A percentile compares a stretch with the other conserved stretches of the same genome.
These are phyloP conservation scores for Skeletonema tropicum DNA, from an alignment of 108 stramenopile species.

Conservation along the genomic window DNA sequence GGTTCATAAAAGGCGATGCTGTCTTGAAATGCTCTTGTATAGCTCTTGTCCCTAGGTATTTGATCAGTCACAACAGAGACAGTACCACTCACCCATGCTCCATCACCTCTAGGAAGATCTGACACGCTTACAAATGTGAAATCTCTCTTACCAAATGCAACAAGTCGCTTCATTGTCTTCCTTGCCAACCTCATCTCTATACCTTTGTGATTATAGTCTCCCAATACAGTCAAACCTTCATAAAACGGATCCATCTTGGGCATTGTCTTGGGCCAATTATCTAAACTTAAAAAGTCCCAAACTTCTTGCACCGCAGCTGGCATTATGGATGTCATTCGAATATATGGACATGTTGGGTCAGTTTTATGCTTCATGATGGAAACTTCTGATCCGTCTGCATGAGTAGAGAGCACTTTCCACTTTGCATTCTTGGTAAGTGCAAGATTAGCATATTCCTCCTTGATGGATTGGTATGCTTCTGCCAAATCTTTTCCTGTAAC, in stretches of 20 bases:
- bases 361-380: slow-evolving; percentile 56
- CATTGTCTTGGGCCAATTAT: slow-evolving; percentile 63
- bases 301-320: slow-evolving; percentile 52
- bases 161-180: slow-evolving; percentile 60
- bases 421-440: not conserved
- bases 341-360: slow-evolving; percentile 73
- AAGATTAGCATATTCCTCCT: slow-evolving; percentile 17
- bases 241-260: slow-evolving; percentile 81
- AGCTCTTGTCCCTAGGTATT: slow-evolving; percentile 44
- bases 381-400: slow-evolving; percentile 51
- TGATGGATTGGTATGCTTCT: slow-evolving; percentile 20
- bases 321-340: slow-evolving; percentile 63
- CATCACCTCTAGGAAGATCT: slow-evolving; percentile 55
- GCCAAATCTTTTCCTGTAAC: slow-evolving; percentile 17
- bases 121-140: slow-evolving; percentile 67
- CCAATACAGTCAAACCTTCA: slow-evolving; percentile 52
- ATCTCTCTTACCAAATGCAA: slow-evolving; percentile 71
- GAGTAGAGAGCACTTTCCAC: slow-evolving; percentile 6
- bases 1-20: slow-evolving; percentile 75
- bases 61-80: slow-evolving; percentile 53
- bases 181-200: slow-evolving; percentile 62
- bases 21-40: slow-evolving; percentile 72
- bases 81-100: slow-evolving; percentile 65
- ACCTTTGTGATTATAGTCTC: slow-evolving; percentile 36
- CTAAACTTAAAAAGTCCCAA: slow-evolving; percentile 61